phyloP scores from a whole-genome alignment of 306 rosid genomes.

The Vigna mungo region DNA sequence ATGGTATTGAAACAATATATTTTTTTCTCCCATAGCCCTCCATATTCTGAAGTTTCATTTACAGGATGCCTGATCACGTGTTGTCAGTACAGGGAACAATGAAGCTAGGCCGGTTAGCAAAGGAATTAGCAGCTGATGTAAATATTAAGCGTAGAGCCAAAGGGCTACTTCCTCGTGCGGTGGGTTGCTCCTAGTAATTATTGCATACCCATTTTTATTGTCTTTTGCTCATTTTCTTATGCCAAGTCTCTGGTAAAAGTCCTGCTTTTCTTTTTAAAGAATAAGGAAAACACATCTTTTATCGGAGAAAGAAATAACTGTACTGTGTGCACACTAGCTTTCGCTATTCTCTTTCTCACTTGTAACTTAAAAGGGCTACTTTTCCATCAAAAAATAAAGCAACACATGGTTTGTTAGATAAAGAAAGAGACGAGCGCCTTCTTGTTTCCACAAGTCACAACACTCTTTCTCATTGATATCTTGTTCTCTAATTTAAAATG shows the following conservation, averaged over 20 bases:
- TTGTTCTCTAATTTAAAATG: background rate
- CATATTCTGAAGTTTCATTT: constrained; percentile 36
- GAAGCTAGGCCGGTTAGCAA: constrained; percentile 85
- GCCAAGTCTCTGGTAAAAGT: constrained; percentile 12
- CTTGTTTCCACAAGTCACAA: background rate
- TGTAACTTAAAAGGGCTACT: constrained; percentile 15
- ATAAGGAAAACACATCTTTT: constrained; percentile 23
- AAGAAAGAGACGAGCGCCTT: background rate
- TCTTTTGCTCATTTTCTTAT: constrained; percentile 22
- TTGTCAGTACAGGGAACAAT: constrained; percentile 74
- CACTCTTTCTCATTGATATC: background rate
- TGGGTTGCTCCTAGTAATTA: constrained; percentile 50
- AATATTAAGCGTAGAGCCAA: constrained; percentile 92
- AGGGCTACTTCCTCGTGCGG: constrained; percentile 94
- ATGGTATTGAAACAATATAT: constrained; percentile 59
- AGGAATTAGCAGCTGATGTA: constrained; percentile 80
- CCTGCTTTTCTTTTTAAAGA: constrained; percentile 21
- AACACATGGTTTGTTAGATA: background rate
- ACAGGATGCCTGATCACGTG: constrained; percentile 39
- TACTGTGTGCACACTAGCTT: background rate
- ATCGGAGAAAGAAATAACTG: background rate
- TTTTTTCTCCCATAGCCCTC: constrained; percentile 31
- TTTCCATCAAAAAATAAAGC: constrained; percentile 22
- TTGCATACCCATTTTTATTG: constrained; percentile 35
- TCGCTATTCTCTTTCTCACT: background rate